phyloP scores from a whole-genome alignment of 768 basidiomycete species.

The Mycena vitilis region DNA sequence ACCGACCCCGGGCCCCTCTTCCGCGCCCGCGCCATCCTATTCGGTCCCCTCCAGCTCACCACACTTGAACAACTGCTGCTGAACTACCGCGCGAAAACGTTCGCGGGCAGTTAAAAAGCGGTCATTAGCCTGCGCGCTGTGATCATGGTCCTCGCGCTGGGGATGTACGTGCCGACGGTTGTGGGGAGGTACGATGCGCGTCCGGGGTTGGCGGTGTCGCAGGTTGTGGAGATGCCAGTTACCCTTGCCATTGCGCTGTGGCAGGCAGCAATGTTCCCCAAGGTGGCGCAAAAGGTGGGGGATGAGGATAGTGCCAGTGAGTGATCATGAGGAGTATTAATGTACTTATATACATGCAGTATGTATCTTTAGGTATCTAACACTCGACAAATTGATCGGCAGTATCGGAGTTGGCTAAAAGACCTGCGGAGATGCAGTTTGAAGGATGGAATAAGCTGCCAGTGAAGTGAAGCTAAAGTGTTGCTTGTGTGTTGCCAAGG shows the following conservation, averaged over 20 bases:
- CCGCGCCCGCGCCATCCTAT: slow-evolving; percentile 10
- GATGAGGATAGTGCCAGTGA: slow-evolving; percentile 33
- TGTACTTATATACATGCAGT: too few relatives aligned
- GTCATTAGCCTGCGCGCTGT: slow-evolving; percentile 16
- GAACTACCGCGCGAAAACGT: slow-evolving; percentile 31
- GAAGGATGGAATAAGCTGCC: too few relatives aligned
- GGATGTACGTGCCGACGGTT: slow-evolving; percentile 20
- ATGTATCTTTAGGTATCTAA: too few relatives aligned
- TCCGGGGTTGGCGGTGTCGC: slow-evolving; percentile 24
- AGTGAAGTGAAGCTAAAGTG: too few relatives aligned
- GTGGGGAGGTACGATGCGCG: slow-evolving; percentile 33
- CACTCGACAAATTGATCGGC: too few relatives aligned
- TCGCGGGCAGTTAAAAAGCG: slow-evolving; percentile 31
- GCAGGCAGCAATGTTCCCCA: slow-evolving; percentile 31
- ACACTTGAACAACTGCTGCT: slow-evolving; percentile 22
- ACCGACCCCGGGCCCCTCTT: slow-evolving; percentile 14
- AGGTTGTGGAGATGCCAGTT: slow-evolving; percentile 9
- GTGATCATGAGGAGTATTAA: too few relatives aligned
- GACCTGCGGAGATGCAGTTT: too few relatives aligned
- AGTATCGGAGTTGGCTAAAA: too few relatives aligned
- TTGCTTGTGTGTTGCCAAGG: too few relatives aligned
- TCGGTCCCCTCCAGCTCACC: slow-evolving; percentile 29
- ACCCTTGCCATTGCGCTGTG: slow-evolving; percentile 14
- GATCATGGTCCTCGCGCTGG: slow-evolving; percentile 2
- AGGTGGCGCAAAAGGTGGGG: slow-evolving; percentile 23